A percentile compares a stretch with the other conserved stretches of the same genome.
phyloP scores from a whole-genome alignment of 345 rosid genomes.

The Turnera subulata region DNA sequence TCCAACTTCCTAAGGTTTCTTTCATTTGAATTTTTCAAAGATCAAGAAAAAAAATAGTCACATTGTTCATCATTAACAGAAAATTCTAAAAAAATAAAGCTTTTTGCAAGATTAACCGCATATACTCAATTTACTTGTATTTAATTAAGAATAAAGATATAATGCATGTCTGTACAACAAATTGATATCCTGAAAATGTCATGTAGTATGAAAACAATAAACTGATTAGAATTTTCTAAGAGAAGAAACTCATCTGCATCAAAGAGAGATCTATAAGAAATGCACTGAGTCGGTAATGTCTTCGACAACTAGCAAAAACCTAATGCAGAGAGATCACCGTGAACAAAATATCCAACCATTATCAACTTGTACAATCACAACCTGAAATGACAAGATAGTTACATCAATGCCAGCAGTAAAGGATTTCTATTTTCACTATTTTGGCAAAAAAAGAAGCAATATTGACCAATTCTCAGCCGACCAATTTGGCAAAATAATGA shows the following conservation, averaged over 20 bases:
- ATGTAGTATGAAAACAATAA: conserved; percentile 18
- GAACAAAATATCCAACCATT: conserved; percentile 20
- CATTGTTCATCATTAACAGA: neutral
- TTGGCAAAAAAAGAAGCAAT: neutral
- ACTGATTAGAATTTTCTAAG: conserved; percentile 41
- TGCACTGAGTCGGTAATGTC: conserved; percentile 25
- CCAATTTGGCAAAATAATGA: neutral
- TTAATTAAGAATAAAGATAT: conserved; percentile 9
- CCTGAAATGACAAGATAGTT: conserved; percentile 37
- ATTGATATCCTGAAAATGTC: conserved; percentile 16
- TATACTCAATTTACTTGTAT: conserved; percentile 15
- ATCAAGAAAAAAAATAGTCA: no score
- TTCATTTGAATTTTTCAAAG: no score
- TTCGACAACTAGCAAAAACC: conserved; percentile 25
- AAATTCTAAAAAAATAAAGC: no score
- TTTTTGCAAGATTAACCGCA: neutral
- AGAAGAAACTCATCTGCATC: conserved; percentile 58
- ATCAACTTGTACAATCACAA: conserved; percentile 24
- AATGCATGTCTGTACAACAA: conserved; percentile 39
- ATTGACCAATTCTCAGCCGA: neutral
- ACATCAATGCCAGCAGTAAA: conserved; percentile 19
- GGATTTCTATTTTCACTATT: neutral
- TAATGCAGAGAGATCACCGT: conserved; percentile 22
- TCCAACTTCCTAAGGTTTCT: no score
- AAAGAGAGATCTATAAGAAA: conserved; percentile 38